These are phyloP conservation scores for Trichoderma reesei DNA, from an alignment of 495 filamentous ascomycete species.

Conservation along the genomic window DNA sequence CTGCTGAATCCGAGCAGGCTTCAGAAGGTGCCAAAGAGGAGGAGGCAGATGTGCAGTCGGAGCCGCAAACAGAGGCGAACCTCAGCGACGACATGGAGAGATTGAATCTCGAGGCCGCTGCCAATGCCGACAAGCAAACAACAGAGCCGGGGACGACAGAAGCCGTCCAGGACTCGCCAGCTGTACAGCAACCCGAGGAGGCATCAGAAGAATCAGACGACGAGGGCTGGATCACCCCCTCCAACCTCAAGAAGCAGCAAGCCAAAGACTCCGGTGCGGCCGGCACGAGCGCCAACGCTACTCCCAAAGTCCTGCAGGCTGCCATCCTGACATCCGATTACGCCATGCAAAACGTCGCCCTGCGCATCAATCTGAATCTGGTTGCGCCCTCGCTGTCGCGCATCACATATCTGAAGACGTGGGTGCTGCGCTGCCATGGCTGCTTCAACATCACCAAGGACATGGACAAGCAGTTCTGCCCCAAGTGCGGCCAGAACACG, in stretches of 20 bases:
- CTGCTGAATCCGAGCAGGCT: conserved; percentile 9
- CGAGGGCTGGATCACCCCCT: conserved; percentile 88
- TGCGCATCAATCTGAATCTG: conserved; percentile 91
- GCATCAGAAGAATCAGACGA: conserved; percentile 44
- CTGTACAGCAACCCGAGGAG: conserved; percentile 28
- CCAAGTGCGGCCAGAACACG: conserved; percentile 77
- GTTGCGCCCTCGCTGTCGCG: conserved; percentile 67
- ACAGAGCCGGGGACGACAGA: conserved; percentile 12
- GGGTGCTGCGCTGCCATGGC: conserved; percentile 85
- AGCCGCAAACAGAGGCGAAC: background rate
- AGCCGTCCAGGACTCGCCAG: background rate
- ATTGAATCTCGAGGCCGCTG: background rate
- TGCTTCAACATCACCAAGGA: conserved; percentile 83
- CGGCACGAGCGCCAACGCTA: background rate
- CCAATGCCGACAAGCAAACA: background rate
- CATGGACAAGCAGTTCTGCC: conserved; percentile 87
- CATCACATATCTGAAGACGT: conserved; percentile 71
- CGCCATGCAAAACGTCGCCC: conserved; percentile 90
- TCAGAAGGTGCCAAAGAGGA: background rate
- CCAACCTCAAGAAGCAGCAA: conserved; percentile 80
- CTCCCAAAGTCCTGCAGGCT: conserved; percentile 54
- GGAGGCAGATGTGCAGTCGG: background rate
- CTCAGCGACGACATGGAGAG: background rate
- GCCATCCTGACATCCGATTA: conserved; percentile 90
- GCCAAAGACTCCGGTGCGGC: conserved; percentile 37